These are phyloP conservation scores for grape (Vitis vinifera) DNA, from an alignment of 164 flowering plant species.

Conservation along the genomic window ASM3070453v1 NC_081819.1:18974501-18975000, in stretches of 20 bases:
- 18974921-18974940: background rate
- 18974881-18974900: background rate
- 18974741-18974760: constrained; percentile 95
- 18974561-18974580: constrained; percentile 97
- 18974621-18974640: constrained; percentile 15
- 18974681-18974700: constrained; percentile 82
- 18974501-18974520: constrained; percentile 13
- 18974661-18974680: constrained; percentile 22
- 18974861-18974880: no score
- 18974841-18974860: background rate
- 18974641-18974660: constrained; percentile 25
- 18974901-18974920: background rate
- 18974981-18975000: no score
- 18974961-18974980: no score
- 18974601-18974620: constrained; percentile 31
- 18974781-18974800: constrained; percentile 52
- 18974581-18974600: constrained; percentile 64
- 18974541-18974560: constrained; percentile 80
- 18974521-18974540: constrained; percentile 65
- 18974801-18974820: no score
- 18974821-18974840: background rate
- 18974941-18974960: no score
- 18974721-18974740: constrained; percentile 85
- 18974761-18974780: constrained; percentile 78
- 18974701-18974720: constrained; percentile 82